These are phyloP conservation scores for Oenanthe javanica DNA, from an alignment of 140 eudicot species.

Conservation along the genomic window DNA sequence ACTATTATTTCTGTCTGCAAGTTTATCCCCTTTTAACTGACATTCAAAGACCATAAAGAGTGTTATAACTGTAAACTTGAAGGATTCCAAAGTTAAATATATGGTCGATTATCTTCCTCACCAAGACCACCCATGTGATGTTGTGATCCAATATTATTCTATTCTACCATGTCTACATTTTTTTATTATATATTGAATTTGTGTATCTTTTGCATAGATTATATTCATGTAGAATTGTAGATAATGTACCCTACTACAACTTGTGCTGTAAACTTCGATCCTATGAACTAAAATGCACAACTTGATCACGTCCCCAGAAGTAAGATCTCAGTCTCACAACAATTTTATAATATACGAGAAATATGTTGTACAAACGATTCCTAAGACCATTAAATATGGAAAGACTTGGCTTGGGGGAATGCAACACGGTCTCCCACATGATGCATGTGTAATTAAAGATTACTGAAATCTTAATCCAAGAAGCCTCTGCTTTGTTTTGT, in stretches of 20 bases:
- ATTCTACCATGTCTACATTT: background rate
- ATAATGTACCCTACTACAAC: background rate
- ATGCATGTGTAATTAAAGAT: slow-evolving; percentile 41
- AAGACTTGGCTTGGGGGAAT: slow-evolving; percentile 8
- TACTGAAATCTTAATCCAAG: slow-evolving; percentile 64
- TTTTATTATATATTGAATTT: background rate
- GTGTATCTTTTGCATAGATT: background rate
- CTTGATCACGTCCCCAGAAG: background rate
- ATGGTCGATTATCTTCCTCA: background rate
- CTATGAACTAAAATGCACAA: background rate
- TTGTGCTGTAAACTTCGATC: background rate
- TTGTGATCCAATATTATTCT: background rate
- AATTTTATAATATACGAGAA: background rate
- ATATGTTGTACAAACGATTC: slow-evolving; percentile 13
- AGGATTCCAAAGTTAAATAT: background rate
- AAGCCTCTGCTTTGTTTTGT: slow-evolving; percentile 31
- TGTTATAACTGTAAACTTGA: slow-evolving; percentile 5
- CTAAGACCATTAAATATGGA: slow-evolving; percentile 11
- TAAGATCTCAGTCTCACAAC: background rate
- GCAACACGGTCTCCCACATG: slow-evolving; percentile 74
- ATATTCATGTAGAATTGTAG: background rate
- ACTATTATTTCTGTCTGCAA: background rate
- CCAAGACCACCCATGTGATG: background rate
- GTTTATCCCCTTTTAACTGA: slow-evolving; percentile 3
- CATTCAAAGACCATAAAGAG: background rate